Evolutionary conservation across 306 rosid species (phyloP).

Genomic region (Glycine latifolia): DNA sequence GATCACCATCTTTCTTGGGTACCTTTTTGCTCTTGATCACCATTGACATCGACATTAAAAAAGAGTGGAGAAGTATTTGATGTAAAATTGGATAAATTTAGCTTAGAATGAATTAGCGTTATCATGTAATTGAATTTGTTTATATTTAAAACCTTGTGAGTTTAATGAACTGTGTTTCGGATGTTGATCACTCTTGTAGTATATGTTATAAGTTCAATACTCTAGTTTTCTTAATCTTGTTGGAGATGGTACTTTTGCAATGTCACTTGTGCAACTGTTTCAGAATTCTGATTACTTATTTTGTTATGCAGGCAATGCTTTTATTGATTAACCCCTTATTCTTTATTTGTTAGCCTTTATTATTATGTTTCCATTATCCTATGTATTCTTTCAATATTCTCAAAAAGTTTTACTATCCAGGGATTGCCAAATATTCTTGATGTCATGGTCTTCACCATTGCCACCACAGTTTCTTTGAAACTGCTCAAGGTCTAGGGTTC

Average conservation of each 20-base stretch:
- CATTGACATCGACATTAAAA: too few species aligned
- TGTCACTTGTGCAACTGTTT: conserved; percentile 2
- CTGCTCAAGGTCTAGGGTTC: conserved; percentile 50
- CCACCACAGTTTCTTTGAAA: conserved; percentile 44
- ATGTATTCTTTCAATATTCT: conserved; percentile 21
- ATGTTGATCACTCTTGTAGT: neutral
- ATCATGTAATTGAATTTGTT: too few species aligned
- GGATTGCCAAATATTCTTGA: conserved; percentile 50
- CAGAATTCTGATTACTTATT: neutral
- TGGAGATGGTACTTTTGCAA: neutral
- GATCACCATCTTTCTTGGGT: too few species aligned
- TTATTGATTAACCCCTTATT: neutral
- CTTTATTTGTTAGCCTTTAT: neutral
- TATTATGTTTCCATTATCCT: conserved; percentile 3
- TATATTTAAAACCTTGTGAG: too few species aligned
- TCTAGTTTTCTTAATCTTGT: conserved; percentile 7
- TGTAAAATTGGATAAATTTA: too few species aligned
- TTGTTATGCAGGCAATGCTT: neutral
- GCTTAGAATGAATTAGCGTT: too few species aligned
- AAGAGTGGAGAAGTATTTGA: too few species aligned
- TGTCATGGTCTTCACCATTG: conserved; percentile 41
- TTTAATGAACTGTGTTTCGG: too few species aligned
- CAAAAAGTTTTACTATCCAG: conserved; percentile 53
- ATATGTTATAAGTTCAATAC: neutral
- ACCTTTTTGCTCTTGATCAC: too few species aligned